Conservation (phyloP, 2,329 filamentous ascomycete genomes). For the Aspergillus eucalypticola region DNA sequence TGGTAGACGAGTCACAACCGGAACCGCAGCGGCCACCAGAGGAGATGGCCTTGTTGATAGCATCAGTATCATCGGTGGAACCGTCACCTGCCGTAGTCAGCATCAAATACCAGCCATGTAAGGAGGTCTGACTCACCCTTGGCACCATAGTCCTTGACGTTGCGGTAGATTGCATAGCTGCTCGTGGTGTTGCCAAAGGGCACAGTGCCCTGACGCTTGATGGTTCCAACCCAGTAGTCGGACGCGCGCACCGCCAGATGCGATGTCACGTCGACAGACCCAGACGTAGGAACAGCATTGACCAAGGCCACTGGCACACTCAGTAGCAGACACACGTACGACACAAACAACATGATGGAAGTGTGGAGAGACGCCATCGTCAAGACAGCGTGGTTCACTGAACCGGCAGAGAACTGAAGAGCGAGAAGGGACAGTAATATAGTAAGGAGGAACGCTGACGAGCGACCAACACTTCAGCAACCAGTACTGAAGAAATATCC, state of each 20-base stretch:
- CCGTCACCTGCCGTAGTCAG: slow-evolving; percentile 56
- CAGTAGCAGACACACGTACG: slow-evolving; percentile 36
- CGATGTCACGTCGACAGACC: slow-evolving; percentile 19
- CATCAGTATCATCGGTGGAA: slow-evolving; percentile 76
- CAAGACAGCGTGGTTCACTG: slow-evolving; percentile 25
- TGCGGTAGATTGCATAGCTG: slow-evolving; percentile 72
- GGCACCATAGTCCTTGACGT: slow-evolving; percentile 75
- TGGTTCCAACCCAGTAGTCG: slow-evolving; percentile 70
- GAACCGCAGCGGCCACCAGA: slow-evolving; percentile 77
- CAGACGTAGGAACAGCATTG: slow-evolving; percentile 34
- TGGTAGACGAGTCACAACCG: slow-evolving; percentile 80
- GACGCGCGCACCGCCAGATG: slow-evolving; percentile 31
- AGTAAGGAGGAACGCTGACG: not conserved
- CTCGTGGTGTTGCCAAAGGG: slow-evolving; percentile 58
- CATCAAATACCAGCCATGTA: slow-evolving; percentile 32
- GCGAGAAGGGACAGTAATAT: slow-evolving; percentile 15
- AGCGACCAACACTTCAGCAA: slow-evolving; percentile 26
- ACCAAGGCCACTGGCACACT: slow-evolving; percentile 20
- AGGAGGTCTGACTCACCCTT: slow-evolving; percentile 53
- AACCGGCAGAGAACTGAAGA: slow-evolving; percentile 30
- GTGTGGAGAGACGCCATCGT: slow-evolving; percentile 28
- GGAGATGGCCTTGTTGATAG: slow-evolving; percentile 81
- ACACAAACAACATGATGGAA: slow-evolving; percentile 29
- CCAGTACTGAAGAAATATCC: slow-evolving; percentile 25
- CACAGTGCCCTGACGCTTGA: slow-evolving; percentile 68